Conservation (phyloP, 306 rosid genomes). For the Sphenostylis stenocarpa region DNA sequence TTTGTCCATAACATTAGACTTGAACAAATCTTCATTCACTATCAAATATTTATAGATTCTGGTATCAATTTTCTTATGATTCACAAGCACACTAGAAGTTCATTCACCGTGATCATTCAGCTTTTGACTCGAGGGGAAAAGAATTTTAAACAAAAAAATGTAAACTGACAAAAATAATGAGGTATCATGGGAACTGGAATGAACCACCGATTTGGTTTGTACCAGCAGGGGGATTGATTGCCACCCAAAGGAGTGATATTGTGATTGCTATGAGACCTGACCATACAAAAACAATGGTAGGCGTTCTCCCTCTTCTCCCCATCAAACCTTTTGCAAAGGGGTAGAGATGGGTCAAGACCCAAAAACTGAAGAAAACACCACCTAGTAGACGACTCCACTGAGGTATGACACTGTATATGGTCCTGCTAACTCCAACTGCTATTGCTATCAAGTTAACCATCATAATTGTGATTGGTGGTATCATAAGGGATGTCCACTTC, state of each 20-base stretch:
- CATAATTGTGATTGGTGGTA: slow-evolving; percentile 93
- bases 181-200: slow-evolving; percentile 70
- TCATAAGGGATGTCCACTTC: slow-evolving; percentile 89
- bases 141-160: slow-evolving; percentile 28
- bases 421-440: slow-evolving; percentile 88
- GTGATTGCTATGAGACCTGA: slow-evolving; percentile 92
- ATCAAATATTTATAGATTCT: not conserved
- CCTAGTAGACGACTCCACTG: slow-evolving; percentile 91
- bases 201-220: slow-evolving; percentile 82
- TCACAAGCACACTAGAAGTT: slow-evolving; percentile 33
- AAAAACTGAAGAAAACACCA: slow-evolving; percentile 96
- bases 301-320: slow-evolving; percentile 96
- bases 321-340: slow-evolving; percentile 95
- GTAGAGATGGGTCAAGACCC: slow-evolving; percentile 93
- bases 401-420: slow-evolving; percentile 84
- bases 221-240: slow-evolving; percentile 88
- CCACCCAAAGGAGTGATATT: slow-evolving; percentile 96
- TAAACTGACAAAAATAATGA: slow-evolving; percentile 34
- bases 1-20: not conserved
- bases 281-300: slow-evolving; percentile 99
- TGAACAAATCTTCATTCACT: not conserved
- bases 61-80: slow-evolving; percentile 8
- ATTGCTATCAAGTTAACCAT: slow-evolving; percentile 85
- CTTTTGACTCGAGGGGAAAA: slow-evolving; percentile 20
- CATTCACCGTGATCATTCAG: slow-evolving; percentile 30